Conservation (phyloP, 495 filamentous ascomycete species). For the Delitschia confertaspora region DNA sequence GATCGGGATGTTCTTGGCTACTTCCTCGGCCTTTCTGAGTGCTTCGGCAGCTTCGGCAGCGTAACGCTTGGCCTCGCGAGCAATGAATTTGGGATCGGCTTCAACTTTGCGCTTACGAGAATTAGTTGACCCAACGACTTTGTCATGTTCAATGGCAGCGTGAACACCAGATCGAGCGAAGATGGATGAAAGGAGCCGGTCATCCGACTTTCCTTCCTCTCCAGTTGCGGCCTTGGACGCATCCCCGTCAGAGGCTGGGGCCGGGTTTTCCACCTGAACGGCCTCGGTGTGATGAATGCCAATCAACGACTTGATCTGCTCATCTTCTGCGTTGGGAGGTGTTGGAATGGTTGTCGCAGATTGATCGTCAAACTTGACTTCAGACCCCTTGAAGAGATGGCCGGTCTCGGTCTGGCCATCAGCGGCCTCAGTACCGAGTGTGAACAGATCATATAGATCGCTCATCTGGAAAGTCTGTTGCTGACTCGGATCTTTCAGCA, state of each 20-base stretch:
- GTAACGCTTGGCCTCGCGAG: constrained; percentile 68
- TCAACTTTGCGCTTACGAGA: constrained; percentile 49
- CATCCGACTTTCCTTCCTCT: constrained; percentile 37
- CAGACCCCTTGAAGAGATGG: constrained; percentile 71
- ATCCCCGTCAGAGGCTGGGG: constrained; percentile 8
- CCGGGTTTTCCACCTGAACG: too few relatives aligned
- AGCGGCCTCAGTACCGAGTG: constrained; percentile 53
- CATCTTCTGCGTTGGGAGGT: constrained; percentile 23
- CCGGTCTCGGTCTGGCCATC: constrained; percentile 72
- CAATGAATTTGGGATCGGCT: constrained; percentile 63
- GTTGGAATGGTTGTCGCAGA: constrained; percentile 18
- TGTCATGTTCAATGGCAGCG: constrained; percentile 78
- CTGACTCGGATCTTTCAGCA: constrained; percentile 84
- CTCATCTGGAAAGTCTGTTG: constrained; percentile 73
- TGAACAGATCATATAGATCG: constrained; percentile 86
- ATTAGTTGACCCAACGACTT: constrained; percentile 53
- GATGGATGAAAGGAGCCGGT: constrained; percentile 74
- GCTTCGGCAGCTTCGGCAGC: constrained; percentile 68
- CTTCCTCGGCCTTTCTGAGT: constrained; percentile 63
- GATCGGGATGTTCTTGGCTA: constrained; percentile 60
- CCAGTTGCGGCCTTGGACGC: background rate
- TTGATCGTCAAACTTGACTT: constrained; percentile 53
- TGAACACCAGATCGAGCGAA: constrained; percentile 79
- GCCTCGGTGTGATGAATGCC: constrained; percentile 53
- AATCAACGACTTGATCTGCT: constrained; percentile 38